These are phyloP conservation scores for Cutaneotrichosporon cyanovorans DNA, from an alignment of 1,284 basidiomycete species.

Conservation along the genomic window DNA sequence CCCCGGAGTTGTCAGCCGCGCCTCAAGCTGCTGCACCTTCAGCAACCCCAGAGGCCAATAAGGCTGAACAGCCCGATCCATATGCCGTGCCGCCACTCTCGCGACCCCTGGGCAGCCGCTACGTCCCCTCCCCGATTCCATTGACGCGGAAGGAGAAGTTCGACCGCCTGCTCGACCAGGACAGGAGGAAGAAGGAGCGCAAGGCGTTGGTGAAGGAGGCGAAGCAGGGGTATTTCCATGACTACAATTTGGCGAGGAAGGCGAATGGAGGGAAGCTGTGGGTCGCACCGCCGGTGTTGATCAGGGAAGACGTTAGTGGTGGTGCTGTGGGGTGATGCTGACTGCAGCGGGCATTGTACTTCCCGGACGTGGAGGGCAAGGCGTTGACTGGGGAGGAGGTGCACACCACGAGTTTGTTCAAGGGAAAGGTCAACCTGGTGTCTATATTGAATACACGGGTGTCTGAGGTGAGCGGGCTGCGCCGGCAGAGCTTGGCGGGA, in stretches of 20 bases:
- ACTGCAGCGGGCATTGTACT: slow-evolving; percentile 72
- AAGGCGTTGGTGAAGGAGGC: slow-evolving; percentile 79
- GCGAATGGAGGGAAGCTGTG: slow-evolving; percentile 79
- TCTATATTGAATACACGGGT: slow-evolving; percentile 73
- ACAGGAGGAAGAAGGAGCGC: slow-evolving; percentile 63
- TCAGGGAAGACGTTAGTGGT: slow-evolving; percentile 72
- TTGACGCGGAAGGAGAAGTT: slow-evolving; percentile 62
- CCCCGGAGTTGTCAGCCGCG: not conserved
- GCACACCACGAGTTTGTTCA: slow-evolving; percentile 71
- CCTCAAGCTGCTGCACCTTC: not conserved
- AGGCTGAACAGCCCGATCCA: slow-evolving; percentile 8
- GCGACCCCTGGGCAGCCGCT: slow-evolving; percentile 64
- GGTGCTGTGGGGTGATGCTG: not conserved
- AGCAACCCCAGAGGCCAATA: not conserved
- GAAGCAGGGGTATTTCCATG: slow-evolving; percentile 81
- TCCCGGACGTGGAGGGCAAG: slow-evolving; percentile 79
- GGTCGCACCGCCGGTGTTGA: slow-evolving; percentile 82
- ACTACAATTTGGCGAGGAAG: slow-evolving; percentile 69
- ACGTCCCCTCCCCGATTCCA: slow-evolving; percentile 53
- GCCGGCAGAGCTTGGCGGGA: too few species aligned
- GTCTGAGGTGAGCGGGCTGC: slow-evolving; percentile 60
- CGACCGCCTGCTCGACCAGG: slow-evolving; percentile 64
- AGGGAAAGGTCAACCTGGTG: slow-evolving; percentile 69
- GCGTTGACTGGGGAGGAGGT: slow-evolving; percentile 54
- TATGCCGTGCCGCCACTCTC: slow-evolving; percentile 30